A percentile compares a stretch with the other conserved stretches of the same genome.
Conservation (phyloP, 495 filamentous ascomycete species). For the Aspergillus ellipticus region DNA sequence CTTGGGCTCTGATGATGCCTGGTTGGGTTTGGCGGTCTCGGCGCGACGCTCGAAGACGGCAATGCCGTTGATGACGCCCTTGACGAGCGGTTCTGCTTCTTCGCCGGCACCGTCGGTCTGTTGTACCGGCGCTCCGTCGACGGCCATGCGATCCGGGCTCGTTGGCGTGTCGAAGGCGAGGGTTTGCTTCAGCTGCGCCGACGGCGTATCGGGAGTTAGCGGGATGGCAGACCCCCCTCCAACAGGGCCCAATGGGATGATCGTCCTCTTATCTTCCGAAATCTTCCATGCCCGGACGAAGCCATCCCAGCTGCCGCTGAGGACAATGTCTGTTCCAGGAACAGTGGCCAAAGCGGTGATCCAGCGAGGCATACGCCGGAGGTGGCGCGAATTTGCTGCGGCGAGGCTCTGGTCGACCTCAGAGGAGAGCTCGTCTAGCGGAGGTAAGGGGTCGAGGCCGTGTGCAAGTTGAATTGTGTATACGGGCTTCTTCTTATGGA, state of each 20-base stretch:
- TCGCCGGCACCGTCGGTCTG: conserved; percentile 12
- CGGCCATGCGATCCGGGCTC: conserved; percentile 21
- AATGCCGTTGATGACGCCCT: conserved; percentile 82
- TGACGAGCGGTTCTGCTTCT: conserved; percentile 41
- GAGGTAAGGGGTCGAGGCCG: conserved; percentile 63
- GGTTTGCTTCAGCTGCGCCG: conserved; percentile 34
- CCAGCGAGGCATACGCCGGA: conserved; percentile 61
- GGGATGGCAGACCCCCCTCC: conserved; percentile 33
- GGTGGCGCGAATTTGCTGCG: conserved; percentile 46
- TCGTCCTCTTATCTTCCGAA: conserved; percentile 73
- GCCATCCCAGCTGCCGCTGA: conserved; percentile 94
- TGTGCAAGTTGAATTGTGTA: conserved; percentile 76
- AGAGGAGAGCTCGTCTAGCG: conserved; percentile 67
- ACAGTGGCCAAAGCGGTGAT: conserved; percentile 85
- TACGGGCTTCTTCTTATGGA: conserved; percentile 94
- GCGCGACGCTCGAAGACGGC: conserved; percentile 67
- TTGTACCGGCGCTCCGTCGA: conserved; percentile 11
- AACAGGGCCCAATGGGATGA: conserved; percentile 67
- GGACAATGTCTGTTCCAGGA: conserved; percentile 80
- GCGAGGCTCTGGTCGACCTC: conserved; percentile 60
- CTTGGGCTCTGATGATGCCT: conserved; percentile 30
- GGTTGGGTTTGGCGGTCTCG: conserved; percentile 27
- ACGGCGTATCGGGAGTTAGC: conserved; percentile 31
- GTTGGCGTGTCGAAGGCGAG: conserved; percentile 27
- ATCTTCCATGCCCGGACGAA: conserved; percentile 79